Base-by-base conservation (phyloP, 2,329 filamentous ascomycete genomes). In the Neonectria hederae region DNA sequence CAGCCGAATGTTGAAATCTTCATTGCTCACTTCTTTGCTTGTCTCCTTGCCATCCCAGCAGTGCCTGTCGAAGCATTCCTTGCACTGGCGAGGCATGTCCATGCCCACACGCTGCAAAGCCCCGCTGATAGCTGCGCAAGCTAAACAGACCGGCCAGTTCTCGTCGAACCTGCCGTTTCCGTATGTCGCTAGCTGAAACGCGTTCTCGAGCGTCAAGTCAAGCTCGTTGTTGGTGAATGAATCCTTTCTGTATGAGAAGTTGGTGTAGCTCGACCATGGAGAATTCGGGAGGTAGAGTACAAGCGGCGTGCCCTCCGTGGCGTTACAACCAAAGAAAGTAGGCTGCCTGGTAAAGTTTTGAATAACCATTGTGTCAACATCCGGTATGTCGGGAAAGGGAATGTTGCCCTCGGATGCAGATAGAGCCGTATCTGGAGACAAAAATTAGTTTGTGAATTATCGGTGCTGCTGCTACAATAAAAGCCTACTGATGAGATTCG, bases 111-210 rank as follows among this genome's bases (percentile, higher is more conserved):
- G 64, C 61, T 86, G 81, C 62, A 93, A 83, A 54, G 89, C 92
- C 35, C 93, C 85, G 57, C 84, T 87, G 10, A 97, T 83, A 5
- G 94, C 88, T 0, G 93, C 93, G 76, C 94, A 97, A 1, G 89
- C 92, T 1, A 95, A 88, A 70, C 94, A 97, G 0, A 88, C 84
- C 0, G 89, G 84, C 93, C 93, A 97, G 42, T 89, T 77, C 1
- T 77, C 69, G 74, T 95, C 90, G 1, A 90, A 71, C 0, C 91
- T 93, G 24, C 85, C 87, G 76, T 97, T 97, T 26, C 86, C 93
- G 81, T 90, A 89, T 0, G 93, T 97, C 0, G 87, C 93, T 6
- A 89, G 85, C 72, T 95, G 86, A 80, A 91, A 94, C 4, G 92
- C 94, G 78, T 97, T 97, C 0, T 73, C 72, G 14, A 72, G 48